Base-by-base conservation (phyloP, 2,329 filamentous ascomycete genomes). In the Aspergillus glaucus region DNA sequence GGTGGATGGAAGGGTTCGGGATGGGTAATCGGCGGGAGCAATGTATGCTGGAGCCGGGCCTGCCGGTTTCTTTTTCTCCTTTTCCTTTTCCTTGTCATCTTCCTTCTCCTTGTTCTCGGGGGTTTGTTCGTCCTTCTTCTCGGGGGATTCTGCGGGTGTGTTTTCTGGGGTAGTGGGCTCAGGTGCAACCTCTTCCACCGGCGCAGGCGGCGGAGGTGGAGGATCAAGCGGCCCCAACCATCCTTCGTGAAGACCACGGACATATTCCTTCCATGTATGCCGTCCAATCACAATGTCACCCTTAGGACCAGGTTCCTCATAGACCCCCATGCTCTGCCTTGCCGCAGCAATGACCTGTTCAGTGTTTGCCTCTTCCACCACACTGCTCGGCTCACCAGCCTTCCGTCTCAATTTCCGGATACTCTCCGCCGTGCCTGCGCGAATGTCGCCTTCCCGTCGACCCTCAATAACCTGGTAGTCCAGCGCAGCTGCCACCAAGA, bases 391-490 rank as follows among this genome's bases (percentile, higher is more conserved):
- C 50, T 83, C 79, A 10, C 79, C 79, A 52, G 80, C 76, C 59
- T 85, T 79, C 58, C 78, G 75, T 62, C 89, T 70, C 51, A 73
- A 55, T 61, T 75, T 82, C 50, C 93, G 80, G 67, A 96, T 88
- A 65, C 83, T 85, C 73, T 95, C 89, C 22, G 93, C 92, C 43
- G 94, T 79, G 12, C 86, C 87, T 46, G 88, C 90, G 53, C 93
- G 78, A 41, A 98, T 82, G 64, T 98, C 92, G n/a, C 93, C 93
- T 73, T 96, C 87, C 64, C 86, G 85, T 46, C 91, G 78, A 4
- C 92, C 93, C 71, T 97, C 92, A 5, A 97, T 81, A 49, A 96
- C 94, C 61, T 96, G 92, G 84, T 94, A 97, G 67, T 98, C 93
- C 63, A 97, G 73, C 0, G 91, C 91, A 1, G 88, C 92, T 2